Base-by-base conservation (phyloP, 1,139 yeast species). In the Pichia sp. region DNA sequence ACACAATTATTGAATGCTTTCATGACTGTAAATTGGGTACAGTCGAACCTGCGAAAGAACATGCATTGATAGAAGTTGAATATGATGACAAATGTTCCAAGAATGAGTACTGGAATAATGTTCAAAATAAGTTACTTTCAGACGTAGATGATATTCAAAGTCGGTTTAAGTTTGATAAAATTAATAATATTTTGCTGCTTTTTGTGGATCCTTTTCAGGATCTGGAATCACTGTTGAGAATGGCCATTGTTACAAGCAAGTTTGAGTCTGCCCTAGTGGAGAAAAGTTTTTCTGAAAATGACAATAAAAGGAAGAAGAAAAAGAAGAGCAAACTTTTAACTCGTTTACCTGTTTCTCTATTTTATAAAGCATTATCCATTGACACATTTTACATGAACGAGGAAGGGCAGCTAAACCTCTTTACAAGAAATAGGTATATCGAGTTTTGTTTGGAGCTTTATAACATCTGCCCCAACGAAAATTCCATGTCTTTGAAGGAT, bases 371-470 rank as follows among this genome's bases (percentile, higher is more conserved):
- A 3, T 58, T 85, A 4, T 84, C 89, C 2, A 61, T 74, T 15
- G 67, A 70, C 5, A 66, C 69, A 34, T 51, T 70, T 19, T 69
- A 77, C 26, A 70, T 74, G 18, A 63, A 64, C 30, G 61, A 62
- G 35, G 71, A 71, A 15, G 63, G 70, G 3, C 46, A 45, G 18
- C 55, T 71, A 24, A 68, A 71, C 12, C 63, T 76, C 23, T 63
- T 76, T 2, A 73, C 88, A 4, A 72, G 68, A 43, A 60, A 61
- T 36, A 66, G 65, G 28, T 56, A 78, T 30, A 63, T 76, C 2
- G 69, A 69, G 39, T 50, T 84, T 6, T 71, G 88, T 3, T 61
- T 83, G 56, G 69, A 73, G 25, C 61, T 86, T 4, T 89, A 85
- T 62, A 84, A 84, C 54, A 32, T 53, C 15, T 54, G 59, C 33